A percentile compares a stretch with the other conserved stretches of the same genome.
phyloP scores from a whole-genome alignment of 352 stramenopile genomes.

The Phytophthora parvispora region DNA sequence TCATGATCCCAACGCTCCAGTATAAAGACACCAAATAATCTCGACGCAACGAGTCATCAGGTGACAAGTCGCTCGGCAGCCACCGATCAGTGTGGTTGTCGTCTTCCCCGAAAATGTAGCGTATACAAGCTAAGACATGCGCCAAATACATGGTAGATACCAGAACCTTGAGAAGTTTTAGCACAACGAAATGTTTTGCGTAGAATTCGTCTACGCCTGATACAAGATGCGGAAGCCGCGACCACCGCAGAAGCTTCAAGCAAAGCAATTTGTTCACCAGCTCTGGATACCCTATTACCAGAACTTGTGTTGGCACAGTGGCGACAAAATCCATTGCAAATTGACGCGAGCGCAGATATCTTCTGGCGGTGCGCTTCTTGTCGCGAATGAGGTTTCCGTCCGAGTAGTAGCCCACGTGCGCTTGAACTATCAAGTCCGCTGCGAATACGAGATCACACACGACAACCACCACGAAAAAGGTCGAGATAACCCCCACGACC shows the following conservation, averaged over 20 bases:
- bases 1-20: constrained; percentile 1
- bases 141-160: not conserved
- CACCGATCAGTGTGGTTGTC: not conserved
- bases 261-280: constrained; percentile 30
- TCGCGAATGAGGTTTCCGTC: constrained; percentile 62
- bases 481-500: constrained; percentile 14
- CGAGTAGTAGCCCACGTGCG: constrained; percentile 64
- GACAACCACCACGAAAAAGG: constrained; percentile 37
- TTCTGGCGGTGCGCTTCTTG: constrained; percentile 35
- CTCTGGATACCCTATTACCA: not conserved
- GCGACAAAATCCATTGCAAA: constrained; percentile 59
- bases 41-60: not conserved
- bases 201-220: not conserved
- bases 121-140: not conserved
- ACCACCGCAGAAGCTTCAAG: not conserved
- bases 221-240: not conserved
- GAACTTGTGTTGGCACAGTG: constrained; percentile 35
- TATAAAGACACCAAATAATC: not conserved
- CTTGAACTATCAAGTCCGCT: constrained; percentile 56
- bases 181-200: not conserved
- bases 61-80: not conserved
- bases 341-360: constrained; percentile 52
- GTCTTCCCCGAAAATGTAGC: not conserved
- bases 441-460: constrained; percentile 58
- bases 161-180: not conserved